Conservation (phyloP, 2,329 filamentous ascomycete species). For the Cercospora sp. region DNA sequence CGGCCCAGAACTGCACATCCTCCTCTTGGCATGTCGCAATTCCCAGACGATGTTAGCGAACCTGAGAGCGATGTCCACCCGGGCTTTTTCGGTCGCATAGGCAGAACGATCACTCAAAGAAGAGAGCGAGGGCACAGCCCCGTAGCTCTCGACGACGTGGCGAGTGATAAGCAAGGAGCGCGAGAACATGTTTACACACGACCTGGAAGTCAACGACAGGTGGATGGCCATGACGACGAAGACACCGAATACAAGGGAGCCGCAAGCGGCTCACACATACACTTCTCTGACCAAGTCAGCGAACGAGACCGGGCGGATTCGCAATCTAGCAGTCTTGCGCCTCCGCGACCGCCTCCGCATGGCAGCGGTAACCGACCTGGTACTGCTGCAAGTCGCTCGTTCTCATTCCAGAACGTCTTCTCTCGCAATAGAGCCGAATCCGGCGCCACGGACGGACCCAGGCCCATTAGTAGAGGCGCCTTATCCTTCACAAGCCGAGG, state of each 20-base stretch:
- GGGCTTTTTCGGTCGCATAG: slow-evolving; percentile 47
- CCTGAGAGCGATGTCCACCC: slow-evolving; percentile 47
- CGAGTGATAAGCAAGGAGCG: slow-evolving; percentile 25
- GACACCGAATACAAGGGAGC: slow-evolving; percentile 50
- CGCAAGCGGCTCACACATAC: slow-evolving; percentile 45
- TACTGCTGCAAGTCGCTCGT: slow-evolving; percentile 69
- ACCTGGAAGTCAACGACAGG: slow-evolving; percentile 45
- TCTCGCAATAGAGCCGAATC: slow-evolving; percentile 51
- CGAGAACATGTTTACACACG: slow-evolving; percentile 55
- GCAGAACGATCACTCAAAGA: slow-evolving; percentile 27
- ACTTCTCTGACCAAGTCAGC: slow-evolving; percentile 46
- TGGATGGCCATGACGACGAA: slow-evolving; percentile 52
- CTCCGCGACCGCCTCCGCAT: slow-evolving; percentile 61
- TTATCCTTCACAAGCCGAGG: slow-evolving; percentile 37
- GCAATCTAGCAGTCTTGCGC: slow-evolving; percentile 47
- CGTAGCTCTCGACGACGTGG: slow-evolving; percentile 41
- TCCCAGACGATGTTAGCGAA: slow-evolving; percentile 61
- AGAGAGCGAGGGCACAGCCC: slow-evolving; percentile 34
- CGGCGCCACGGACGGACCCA: slow-evolving; percentile 25
- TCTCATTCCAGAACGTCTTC: slow-evolving; percentile 90
- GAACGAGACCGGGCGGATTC: slow-evolving; percentile 45
- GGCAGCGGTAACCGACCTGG: slow-evolving; percentile 8
- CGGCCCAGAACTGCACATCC: slow-evolving; percentile 62
- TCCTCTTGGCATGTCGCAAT: slow-evolving; percentile 82
- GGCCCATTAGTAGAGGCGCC: slow-evolving; percentile 39